Evolutionary conservation across 345 rosid genomes (phyloP), one percentile per base, ranked within the genome.

Genomic region (Citrus reticulata): DNA sequence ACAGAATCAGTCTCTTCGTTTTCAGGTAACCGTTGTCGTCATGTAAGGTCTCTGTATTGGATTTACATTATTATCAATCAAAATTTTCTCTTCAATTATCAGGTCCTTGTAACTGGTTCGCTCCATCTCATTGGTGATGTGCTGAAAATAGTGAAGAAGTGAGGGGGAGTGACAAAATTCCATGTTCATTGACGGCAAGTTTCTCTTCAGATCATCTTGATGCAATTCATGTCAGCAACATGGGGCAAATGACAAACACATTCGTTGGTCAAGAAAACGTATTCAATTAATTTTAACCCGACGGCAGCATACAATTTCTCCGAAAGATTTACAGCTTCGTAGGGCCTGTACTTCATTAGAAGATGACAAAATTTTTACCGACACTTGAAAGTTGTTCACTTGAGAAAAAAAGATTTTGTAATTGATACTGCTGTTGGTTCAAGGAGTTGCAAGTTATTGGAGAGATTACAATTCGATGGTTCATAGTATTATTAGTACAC

Each of bases 111-210:
- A 40, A 86, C 98, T 0, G 98, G 98, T 34, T 96, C 99, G 5
- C 84, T 94, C 76, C 97, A 94, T 81, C 97, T 96, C 29, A 93
- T 96, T 74, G 99, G 99, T 46, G 99, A 96, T 78, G 91, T 92
- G 46, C 79, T 96, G 86, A 89, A 88, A 89, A 84, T 91, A 73
- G 76, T 96, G 79, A 96, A 77, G 85, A 92, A 87, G 83, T 89
- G 88, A 91, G 62, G 35, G 35, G 65, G 8, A n/a, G 9, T 16
- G 42, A 35, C 20, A 5, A 24, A 39, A 32, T 20, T 42, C 29
- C 14, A 72, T 72, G 78, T 40, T 39, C 61, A 37, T 62, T 9
- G 10, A 19, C 75, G 55, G 64, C 74, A 72, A 32, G 37, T 11
- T 5, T 5, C 39, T 35, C 11, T 3, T 61, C 34, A 17, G 49